A percentile compares a stretch with the other conserved stretches of the same genome.
phyloP scores from a whole-genome alignment of 257 asterid genomes.

The Coffea canephora region DNA sequence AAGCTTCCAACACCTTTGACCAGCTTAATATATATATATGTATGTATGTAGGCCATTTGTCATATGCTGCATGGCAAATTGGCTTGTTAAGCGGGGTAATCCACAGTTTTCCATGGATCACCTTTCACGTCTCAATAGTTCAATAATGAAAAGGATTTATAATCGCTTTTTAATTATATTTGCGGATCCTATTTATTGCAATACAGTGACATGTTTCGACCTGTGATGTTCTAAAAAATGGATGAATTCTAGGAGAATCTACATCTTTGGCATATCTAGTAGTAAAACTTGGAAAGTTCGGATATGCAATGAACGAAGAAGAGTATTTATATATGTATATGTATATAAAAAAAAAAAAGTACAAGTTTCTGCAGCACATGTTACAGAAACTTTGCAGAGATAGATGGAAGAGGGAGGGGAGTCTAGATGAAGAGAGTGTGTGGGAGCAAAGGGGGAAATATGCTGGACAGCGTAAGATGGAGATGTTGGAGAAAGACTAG shows the following conservation, averaged over 20 bases:
- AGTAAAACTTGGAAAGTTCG: neutral
- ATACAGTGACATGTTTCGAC: neutral
- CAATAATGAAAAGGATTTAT: no score
- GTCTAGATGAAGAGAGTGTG: slow-evolving; percentile 13
- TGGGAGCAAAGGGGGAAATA: neutral
- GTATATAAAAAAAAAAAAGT: neutral
- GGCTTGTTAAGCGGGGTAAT: neutral
- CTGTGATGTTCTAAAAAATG: neutral
- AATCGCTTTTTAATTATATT: no score
- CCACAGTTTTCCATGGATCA: neutral
- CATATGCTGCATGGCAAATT: neutral
- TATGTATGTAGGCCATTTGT: neutral
- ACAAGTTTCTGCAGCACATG: slow-evolving; percentile 10
- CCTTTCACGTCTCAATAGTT: neutral
- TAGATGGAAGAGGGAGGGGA: neutral
- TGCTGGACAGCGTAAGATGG: slow-evolving; percentile 1
- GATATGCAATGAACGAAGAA: slow-evolving; percentile 7
- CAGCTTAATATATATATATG: neutral
- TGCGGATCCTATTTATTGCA: neutral
- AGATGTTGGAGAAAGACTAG: slow-evolving; percentile 39
- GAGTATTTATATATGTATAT: no score
- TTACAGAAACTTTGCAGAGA: neutral
- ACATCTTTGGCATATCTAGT: neutral
- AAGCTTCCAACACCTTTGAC: neutral
- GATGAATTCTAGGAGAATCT: neutral